Conservation (phyloP, 2,329 filamentous ascomycete species). For the Diplodia scrobiculata region DNA sequence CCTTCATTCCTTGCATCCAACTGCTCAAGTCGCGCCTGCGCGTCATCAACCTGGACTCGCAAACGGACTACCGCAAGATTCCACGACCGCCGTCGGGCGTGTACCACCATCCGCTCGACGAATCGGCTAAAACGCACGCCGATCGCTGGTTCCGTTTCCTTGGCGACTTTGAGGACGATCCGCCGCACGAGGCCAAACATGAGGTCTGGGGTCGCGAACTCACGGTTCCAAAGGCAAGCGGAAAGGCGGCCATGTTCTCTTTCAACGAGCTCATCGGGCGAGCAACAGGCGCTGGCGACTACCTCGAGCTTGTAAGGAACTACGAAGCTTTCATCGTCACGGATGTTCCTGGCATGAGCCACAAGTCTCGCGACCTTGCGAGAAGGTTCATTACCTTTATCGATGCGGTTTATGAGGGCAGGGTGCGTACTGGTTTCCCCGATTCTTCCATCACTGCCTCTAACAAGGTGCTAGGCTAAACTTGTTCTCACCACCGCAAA, state of each 20-base stretch:
- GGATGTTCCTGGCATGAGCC: constrained; percentile 87
- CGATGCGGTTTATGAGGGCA: constrained; percentile 86
- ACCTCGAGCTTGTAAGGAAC: constrained; percentile 83
- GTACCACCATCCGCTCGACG: constrained; percentile 85
- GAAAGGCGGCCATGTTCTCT: constrained; percentile 83
- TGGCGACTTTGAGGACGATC: constrained; percentile 74
- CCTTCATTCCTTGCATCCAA: constrained; percentile 92
- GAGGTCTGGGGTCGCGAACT: constrained; percentile 92
- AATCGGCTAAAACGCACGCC: constrained; percentile 74
- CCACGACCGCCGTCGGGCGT: constrained; percentile 89
- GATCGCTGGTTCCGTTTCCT: constrained; percentile 96
- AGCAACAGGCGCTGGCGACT: constrained; percentile 91
- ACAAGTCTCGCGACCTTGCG: constrained; percentile 81
- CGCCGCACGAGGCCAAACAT: constrained; percentile 76
- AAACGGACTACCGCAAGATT: constrained; percentile 96
- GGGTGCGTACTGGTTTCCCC: constrained; percentile 46
- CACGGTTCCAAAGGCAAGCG: constrained; percentile 81
- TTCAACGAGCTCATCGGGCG: constrained; percentile 89
- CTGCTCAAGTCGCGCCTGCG: constrained; percentile 81
- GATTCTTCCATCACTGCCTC: background rate
- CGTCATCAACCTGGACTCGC: constrained; percentile 91
- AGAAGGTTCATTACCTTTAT: constrained; percentile 96
- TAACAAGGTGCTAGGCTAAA: constrained; percentile 68
- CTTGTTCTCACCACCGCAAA: constrained; percentile 89
- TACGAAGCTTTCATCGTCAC: constrained; percentile 94